Evolutionary conservation across 768 basidiomycete species (phyloP).

Genomic region (Kwoniella dendrophila): DNA sequence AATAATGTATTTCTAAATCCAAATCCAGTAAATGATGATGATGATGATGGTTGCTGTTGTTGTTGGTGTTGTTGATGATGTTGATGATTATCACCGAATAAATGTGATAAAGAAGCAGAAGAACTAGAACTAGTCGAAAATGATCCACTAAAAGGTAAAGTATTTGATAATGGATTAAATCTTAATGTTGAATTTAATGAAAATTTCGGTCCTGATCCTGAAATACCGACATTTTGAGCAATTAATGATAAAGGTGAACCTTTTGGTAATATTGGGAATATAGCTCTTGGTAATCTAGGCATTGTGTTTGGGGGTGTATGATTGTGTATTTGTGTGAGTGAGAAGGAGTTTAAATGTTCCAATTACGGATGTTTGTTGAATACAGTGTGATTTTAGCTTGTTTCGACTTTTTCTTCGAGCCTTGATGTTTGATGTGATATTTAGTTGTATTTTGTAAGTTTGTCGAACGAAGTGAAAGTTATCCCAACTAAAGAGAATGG

Average conservation of each 20-base stretch:
- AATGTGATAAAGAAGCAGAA: constrained; percentile 3
- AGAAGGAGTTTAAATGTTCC: neutral
- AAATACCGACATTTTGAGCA: neutral
- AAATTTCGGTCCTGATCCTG: constrained; percentile 7
- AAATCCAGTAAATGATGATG: too few species aligned
- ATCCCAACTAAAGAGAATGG: too few species aligned
- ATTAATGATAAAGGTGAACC: neutral
- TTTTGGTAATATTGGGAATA: constrained; percentile 13
- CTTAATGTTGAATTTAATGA: constrained; percentile 14
- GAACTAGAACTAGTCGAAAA: neutral
- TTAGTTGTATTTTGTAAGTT: neutral
- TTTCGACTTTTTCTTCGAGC: too few species aligned
- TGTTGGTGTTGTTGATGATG: constrained; percentile 6
- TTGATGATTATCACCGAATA: neutral
- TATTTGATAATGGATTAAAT: constrained; percentile 5
- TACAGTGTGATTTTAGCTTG: neutral
- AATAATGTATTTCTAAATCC: neutral
- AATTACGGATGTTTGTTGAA: too few species aligned
- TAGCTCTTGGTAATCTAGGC: constrained; percentile 24
- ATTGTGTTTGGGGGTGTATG: constrained; percentile 15
- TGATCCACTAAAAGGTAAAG: constrained; percentile 7
- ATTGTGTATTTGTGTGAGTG: neutral
- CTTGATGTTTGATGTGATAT: neutral
- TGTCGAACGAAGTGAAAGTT: constrained; percentile 1
- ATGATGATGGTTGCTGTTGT: neutral